A percentile compares a stretch with the other conserved stretches of the same genome.
phyloP scores from a whole-genome alignment of 1,284 basidiomycete genomes.

The Golubevia pallescens region DNA sequence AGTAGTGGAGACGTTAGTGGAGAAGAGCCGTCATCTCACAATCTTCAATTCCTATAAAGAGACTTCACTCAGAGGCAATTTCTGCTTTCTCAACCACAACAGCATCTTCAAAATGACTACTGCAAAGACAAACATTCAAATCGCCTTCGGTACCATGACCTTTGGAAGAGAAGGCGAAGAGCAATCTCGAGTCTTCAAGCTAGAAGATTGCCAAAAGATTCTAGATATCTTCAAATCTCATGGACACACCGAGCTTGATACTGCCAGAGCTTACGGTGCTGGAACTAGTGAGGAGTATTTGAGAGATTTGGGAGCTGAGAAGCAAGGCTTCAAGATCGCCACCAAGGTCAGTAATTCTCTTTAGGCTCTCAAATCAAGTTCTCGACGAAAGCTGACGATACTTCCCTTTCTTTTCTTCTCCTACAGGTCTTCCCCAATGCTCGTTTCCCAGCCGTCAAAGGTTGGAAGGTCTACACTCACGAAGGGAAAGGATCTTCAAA shows the following conservation, averaged over 20 bases:
- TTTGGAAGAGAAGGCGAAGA: slow-evolving; percentile 66
- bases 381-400: slow-evolving; percentile 43
- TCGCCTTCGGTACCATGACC: slow-evolving; percentile 68
- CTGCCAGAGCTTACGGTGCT: slow-evolving; percentile 68
- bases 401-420: slow-evolving; percentile 9
- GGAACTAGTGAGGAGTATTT: slow-evolving; percentile 35
- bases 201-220: slow-evolving; percentile 69
- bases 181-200: slow-evolving; percentile 69
- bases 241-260: slow-evolving; percentile 71
- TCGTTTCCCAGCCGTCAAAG: slow-evolving; percentile 16
- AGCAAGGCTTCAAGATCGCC: slow-evolving; percentile 29
- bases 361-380: slow-evolving; percentile 33
- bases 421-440: slow-evolving; percentile 20
- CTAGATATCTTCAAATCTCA: slow-evolving; percentile 71
- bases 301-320: slow-evolving; percentile 18
- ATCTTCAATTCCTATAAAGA: too few species aligned
- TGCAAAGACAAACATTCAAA: slow-evolving; percentile 25
- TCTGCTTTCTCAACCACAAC: too few species aligned
- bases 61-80: too few species aligned
- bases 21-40: too few species aligned
- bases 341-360: slow-evolving; percentile 27
- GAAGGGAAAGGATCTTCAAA: not conserved
- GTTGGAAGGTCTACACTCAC: slow-evolving; percentile 27
- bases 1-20: too few species aligned
- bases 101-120: slow-evolving; percentile 1